phyloP scores from a whole-genome alignment of 2,329 filamentous ascomycete species.

The Neopestalotiopsis rosae region DNA sequence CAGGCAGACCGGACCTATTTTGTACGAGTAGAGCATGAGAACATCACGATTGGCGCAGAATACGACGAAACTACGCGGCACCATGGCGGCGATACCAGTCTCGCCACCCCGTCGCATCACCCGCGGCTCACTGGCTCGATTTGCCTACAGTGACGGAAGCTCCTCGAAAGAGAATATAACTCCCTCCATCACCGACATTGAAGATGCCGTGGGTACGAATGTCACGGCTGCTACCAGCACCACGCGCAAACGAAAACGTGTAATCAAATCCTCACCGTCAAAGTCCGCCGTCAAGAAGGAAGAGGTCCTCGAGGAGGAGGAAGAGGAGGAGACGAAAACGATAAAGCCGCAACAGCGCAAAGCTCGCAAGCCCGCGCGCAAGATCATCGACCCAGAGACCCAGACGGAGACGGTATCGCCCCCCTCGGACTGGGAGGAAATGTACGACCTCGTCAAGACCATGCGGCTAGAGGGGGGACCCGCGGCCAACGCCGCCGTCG shows the following conservation, averaged over 20 bases:
- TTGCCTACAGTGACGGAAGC: constrained; percentile 29
- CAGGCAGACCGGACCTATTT: background rate
- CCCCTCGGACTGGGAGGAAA: constrained; percentile 65
- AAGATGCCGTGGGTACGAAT: constrained; percentile 30
- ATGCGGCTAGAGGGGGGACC: constrained; percentile 68
- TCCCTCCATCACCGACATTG: constrained; percentile 32
- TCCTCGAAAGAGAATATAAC: constrained; percentile 21
- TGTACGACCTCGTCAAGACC: constrained; percentile 77
- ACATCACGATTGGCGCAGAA: constrained; percentile 19
- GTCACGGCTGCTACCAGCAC: constrained; percentile 16
- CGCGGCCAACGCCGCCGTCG: constrained; percentile 81
- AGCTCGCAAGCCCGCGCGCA: constrained; percentile 34
- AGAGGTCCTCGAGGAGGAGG: constrained; percentile 21
- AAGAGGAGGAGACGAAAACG: constrained; percentile 11
- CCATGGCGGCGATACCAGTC: constrained; percentile 28
- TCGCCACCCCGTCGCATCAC: constrained; percentile 37
- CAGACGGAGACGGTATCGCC: constrained; percentile 26
- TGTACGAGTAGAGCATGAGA: constrained; percentile 20
- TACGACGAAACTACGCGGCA: constrained; percentile 15
- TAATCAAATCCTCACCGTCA: constrained; percentile 9
- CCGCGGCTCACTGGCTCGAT: constrained; percentile 37
- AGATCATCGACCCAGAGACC: constrained; percentile 28
- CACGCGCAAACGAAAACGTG: constrained; percentile 34
- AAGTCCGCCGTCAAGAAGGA: constrained; percentile 21
- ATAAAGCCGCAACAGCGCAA: constrained; percentile 18